A percentile compares a stretch with the other conserved stretches of the same genome.
These are phyloP conservation scores for Thielaviopsis punctulata DNA, from an alignment of 2,329 filamentous ascomycete species.

Conservation along the genomic window DNA sequence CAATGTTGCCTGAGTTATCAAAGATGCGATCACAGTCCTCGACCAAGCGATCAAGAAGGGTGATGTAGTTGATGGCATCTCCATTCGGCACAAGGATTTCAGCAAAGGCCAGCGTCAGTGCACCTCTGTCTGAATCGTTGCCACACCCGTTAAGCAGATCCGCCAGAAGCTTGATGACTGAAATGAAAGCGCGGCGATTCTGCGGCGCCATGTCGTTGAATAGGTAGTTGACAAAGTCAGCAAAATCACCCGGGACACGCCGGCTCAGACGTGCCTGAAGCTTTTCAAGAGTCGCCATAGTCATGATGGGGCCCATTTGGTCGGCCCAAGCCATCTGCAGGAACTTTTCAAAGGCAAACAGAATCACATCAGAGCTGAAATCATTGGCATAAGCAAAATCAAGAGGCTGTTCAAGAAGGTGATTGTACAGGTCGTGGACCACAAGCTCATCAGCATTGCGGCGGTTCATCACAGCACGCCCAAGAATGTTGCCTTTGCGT, in stretches of 20 bases:
- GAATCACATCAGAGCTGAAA: slow-evolving; percentile 65
- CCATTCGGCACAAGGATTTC: slow-evolving; percentile 51
- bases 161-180: slow-evolving; percentile 69
- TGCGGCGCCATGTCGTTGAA: slow-evolving; percentile 52
- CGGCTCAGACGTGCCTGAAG: slow-evolving; percentile 54
- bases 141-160: slow-evolving; percentile 78
- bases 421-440: slow-evolving; percentile 83
- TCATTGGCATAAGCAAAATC: slow-evolving; percentile 62
- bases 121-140: slow-evolving; percentile 80
- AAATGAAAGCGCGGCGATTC: slow-evolving; percentile 60
- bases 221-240: slow-evolving; percentile 47
- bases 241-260: slow-evolving; percentile 55
- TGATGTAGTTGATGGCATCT: slow-evolving; percentile 68
- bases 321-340: slow-evolving; percentile 74
- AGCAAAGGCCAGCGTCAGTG: slow-evolving; percentile 73
- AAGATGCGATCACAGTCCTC: slow-evolving; percentile 85
- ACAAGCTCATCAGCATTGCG: slow-evolving; percentile 48
- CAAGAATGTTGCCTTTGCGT: slow-evolving; percentile 74
- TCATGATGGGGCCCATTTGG: slow-evolving; percentile 72
- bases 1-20: slow-evolving; percentile 31
- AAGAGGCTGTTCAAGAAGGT: slow-evolving; percentile 65
- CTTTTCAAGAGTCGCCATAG: slow-evolving; percentile 49
- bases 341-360: slow-evolving; percentile 88
- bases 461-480: slow-evolving; percentile 55
- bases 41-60: slow-evolving; percentile 71